Conservation (phyloP, 768 basidiomycete genomes). For the Psilocybe sp. region DNA sequence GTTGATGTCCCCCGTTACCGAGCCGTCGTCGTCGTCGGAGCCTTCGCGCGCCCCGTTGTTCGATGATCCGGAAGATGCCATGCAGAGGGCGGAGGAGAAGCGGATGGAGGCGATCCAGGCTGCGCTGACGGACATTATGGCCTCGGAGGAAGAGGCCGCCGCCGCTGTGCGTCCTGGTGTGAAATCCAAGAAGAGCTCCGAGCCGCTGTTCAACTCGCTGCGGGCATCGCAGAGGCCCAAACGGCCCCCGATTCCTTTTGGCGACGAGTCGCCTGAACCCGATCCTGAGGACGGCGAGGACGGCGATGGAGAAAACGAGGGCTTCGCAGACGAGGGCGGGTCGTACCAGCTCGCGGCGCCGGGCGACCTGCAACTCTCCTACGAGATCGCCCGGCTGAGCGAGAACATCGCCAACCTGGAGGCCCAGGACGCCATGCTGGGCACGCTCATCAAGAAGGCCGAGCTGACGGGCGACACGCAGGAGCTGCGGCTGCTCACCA, state of each 20-base stretch:
- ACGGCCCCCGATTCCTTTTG: conserved; percentile 12
- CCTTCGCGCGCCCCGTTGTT: conserved; percentile 75
- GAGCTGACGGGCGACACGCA: conserved; percentile 89
- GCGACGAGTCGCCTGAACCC: conserved; percentile 8
- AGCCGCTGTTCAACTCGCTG: conserved; percentile 23
- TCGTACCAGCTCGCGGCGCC: conserved; percentile 80
- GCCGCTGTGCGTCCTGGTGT: conserved; percentile 12
- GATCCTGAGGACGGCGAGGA: conserved; percentile 16
- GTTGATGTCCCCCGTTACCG: conserved; percentile 71
- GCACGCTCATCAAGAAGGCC: conserved; percentile 89
- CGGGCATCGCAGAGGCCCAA: conserved; percentile 14
- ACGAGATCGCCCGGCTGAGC: conserved; percentile 78
- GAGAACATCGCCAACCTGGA: conserved; percentile 76
- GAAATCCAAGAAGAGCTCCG: conserved; percentile 14
- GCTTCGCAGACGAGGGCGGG: conserved; percentile 31
- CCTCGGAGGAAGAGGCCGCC: conserved; percentile 56
- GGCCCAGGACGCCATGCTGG: conserved; percentile 79
- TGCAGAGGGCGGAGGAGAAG: conserved; percentile 69
- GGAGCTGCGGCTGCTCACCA: conserved; percentile 79
- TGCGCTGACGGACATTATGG: conserved; percentile 94
- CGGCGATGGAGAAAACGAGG: conserved; percentile 16
- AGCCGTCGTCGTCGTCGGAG: conserved; percentile 39
- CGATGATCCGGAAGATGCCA: conserved; percentile 72
- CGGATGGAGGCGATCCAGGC: conserved; percentile 97
- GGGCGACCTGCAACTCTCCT: conserved; percentile 84